A percentile compares a stretch with the other conserved stretches of the same genome.
These are phyloP conservation scores for Diospyros lotus DNA, from an alignment of 148 eudicot genomes.

Conservation along the genomic window DNA sequence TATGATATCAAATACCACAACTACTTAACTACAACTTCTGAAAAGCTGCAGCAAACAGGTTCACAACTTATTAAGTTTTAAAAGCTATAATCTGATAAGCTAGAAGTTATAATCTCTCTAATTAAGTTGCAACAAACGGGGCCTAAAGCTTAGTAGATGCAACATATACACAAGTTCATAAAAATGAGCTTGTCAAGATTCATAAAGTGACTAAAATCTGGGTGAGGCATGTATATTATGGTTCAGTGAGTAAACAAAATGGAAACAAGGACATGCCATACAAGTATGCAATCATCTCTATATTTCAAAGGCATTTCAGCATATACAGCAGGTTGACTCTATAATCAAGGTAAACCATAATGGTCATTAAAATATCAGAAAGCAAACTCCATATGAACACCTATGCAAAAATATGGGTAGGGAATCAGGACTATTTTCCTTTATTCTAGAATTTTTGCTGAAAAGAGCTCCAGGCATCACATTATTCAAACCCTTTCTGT, in stretches of 20 bases:
- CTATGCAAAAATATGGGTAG: background rate
- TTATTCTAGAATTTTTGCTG: background rate
- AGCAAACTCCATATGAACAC: background rate
- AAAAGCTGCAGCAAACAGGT: no score
- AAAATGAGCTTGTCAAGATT: background rate
- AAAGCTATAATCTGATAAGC: no score
- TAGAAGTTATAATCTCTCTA: no score
- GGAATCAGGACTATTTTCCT: no score
- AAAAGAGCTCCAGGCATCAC: background rate
- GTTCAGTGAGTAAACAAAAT: background rate
- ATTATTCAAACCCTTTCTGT: no score
- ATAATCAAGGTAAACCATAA: background rate
- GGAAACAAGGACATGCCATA: background rate
- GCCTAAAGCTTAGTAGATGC: no score
- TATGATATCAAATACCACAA: no score
- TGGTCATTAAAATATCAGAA: background rate
- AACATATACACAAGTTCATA: background rate
- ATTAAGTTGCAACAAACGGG: no score
- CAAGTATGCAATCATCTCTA: background rate
- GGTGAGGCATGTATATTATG: background rate
- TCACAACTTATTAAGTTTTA: no score
- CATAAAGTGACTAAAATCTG: constrained; percentile 27
- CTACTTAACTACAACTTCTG: no score
- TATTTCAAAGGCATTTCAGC: background rate
- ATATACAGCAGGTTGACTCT: background rate